Percentiles rank a stretch among this genome's conserved stretches.
These are phyloP conservation scores for Lagerstroemia speciosa DNA, from an alignment of 345 rosid genomes.

Conservation along the genomic window DNA sequence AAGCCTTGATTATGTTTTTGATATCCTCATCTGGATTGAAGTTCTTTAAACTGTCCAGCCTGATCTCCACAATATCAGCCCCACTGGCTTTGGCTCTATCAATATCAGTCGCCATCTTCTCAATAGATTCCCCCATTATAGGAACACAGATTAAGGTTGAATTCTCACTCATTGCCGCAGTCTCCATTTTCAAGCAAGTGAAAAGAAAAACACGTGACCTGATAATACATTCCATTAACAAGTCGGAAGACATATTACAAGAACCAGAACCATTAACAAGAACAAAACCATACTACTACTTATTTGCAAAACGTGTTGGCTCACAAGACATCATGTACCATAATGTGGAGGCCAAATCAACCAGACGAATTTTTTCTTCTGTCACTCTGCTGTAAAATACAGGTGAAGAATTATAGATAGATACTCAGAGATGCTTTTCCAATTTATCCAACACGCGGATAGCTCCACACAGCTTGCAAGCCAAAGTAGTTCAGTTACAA, in stretches of 20 bases:
- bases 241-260: neutral
- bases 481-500: neutral
- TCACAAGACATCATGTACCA: too few relatives aligned
- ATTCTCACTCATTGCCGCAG: constrained; percentile 30
- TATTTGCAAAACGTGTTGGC: neutral
- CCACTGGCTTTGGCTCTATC: constrained; percentile 50
- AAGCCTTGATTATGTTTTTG: constrained; percentile 35
- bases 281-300: neutral
- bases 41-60: constrained; percentile 55
- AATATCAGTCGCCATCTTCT: constrained; percentile 39
- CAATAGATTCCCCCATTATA: constrained; percentile 56
- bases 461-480: neutral
- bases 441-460: neutral
- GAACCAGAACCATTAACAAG: neutral
- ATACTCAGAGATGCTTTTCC: too few relatives aligned
- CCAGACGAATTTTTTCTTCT: too few relatives aligned
- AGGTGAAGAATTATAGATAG: too few relatives aligned
- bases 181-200: constrained; percentile 19
- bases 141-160: constrained; percentile 76
- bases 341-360: too few relatives aligned
- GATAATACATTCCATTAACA: neutral
- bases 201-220: constrained; percentile 38
- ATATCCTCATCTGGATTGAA: constrained; percentile 43
- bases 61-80: constrained; percentile 80
- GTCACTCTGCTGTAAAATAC: too few relatives aligned